Evolutionary conservation across 345 rosid genomes (phyloP).

Genomic region (Stellera chamaejasme): DNA sequence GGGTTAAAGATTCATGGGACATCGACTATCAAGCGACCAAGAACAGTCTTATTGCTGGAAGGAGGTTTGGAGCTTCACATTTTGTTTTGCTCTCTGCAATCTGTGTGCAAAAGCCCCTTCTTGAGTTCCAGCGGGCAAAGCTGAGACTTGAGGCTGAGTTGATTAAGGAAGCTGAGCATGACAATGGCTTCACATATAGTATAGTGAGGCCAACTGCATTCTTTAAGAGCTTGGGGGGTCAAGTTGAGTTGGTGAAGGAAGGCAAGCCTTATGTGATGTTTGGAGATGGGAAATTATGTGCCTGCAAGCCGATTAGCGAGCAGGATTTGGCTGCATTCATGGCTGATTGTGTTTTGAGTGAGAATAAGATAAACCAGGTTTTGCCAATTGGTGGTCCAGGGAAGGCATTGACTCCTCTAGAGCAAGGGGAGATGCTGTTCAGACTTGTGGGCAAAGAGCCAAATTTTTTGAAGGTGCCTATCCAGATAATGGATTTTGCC

Average conservation of each 20-base stretch:
- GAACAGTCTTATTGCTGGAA: slow-evolving; percentile 82
- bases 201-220: slow-evolving; percentile 96
- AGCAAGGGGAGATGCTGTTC: slow-evolving; percentile 84
- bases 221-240: slow-evolving; percentile 91
- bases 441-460: slow-evolving; percentile 67
- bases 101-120: slow-evolving; percentile 84
- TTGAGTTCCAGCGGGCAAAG: slow-evolving; percentile 87
- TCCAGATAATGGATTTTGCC: slow-evolving; percentile 83
- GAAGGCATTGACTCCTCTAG: slow-evolving; percentile 77
- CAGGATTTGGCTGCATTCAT: slow-evolving; percentile 76
- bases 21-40: slow-evolving; percentile 88
- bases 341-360: slow-evolving; percentile 66
- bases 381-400: slow-evolving; percentile 97
- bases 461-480: slow-evolving; percentile 87
- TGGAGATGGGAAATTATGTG: slow-evolving; percentile 87
- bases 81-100: slow-evolving; percentile 87
- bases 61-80: slow-evolving; percentile 65
- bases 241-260: slow-evolving; percentile 87
- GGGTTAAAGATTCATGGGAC: slow-evolving; percentile 88
- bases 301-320: slow-evolving; percentile 96
- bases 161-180: slow-evolving; percentile 34
- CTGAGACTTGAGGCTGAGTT: slow-evolving; percentile 80
- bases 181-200: slow-evolving; percentile 48
- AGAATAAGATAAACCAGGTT: slow-evolving; percentile 60
- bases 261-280: slow-evolving; percentile 98